These are phyloP conservation scores for Arabidopsis thaliana DNA, from an alignment of 345 rosid genomes.

Conservation along the genomic window TAIR10.1 NC_003074.8:20411501-20412000, in stretches of 20 bases:
- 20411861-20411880: conserved; percentile 47
- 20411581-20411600: conserved; percentile 44
- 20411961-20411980: conserved; percentile 72
- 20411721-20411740: conserved; percentile 50
- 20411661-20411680: background rate
- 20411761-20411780: conserved; percentile 66
- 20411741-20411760: conserved; percentile 52
- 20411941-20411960: conserved; percentile 63
- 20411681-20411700: conserved; percentile 21
- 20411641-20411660: conserved; percentile 8
- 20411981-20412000: conserved; percentile 87
- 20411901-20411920: background rate
- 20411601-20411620: conserved; percentile 35
- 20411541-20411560: conserved; percentile 71
- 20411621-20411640: conserved; percentile 49
- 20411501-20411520: conserved; percentile 74
- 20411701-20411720: conserved; percentile 56
- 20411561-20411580: conserved; percentile 74
- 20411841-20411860: conserved; percentile 63
- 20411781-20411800: conserved; percentile 56
- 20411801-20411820: conserved; percentile 70
- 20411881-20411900: conserved; percentile 19
- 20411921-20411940: conserved; percentile 20
- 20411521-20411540: conserved; percentile 65
- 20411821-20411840: conserved; percentile 81